Base-by-base conservation (phyloP, 2,329 filamentous ascomycete genomes). In the Colletotrichum kahawae region DNA sequence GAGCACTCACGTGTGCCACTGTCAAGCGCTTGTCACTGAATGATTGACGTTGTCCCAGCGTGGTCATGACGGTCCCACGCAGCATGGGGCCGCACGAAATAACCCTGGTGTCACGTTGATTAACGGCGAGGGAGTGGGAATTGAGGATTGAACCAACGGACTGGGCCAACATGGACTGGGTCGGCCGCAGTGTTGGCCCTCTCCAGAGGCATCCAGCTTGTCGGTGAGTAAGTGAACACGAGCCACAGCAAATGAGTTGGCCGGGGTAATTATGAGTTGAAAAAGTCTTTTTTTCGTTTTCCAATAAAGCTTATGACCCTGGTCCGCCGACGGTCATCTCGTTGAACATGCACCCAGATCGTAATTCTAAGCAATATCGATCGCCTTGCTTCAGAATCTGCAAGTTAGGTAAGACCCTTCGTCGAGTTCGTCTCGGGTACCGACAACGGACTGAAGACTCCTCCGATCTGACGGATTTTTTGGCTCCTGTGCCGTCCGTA, bases 41-140 rank as follows among this genome's bases (percentile, higher is more conserved):
- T 67, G 69, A 67, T 57, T 72, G 57, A 67, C 69, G 63, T 72
- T 72, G 72, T 31, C 57, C 63, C 64, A 33, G 68, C 63, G 56
- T 48, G 36, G 62, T 63, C 68, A 31, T 67, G 21, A 59, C 56
- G 63, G 72, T 75, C 31, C 63, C 69, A 66, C 57, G 63, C 64
- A 64, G 63, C 63, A 75, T 75, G 73, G 73, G 73, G 56, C 63
- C 21, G 64, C 56, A 68, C 14, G 64, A 73, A 64, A 72, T 73
- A 68, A 59, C 73, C 43, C 73, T 60, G 69, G 73, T 75, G 63
- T 75, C 63, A 64, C 73, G 54, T 72, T 75, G 73, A 75, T 75
- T 72, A 67, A 64, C 24, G 64, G 48, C 63, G 69, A 73, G 54
- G n/a, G 63, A 67, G 73, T 68, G 73, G 73, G 64, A 48, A 63